phyloP scores from a whole-genome alignment of 1,139 yeast genomes.

The Pichia sp. region DNA sequence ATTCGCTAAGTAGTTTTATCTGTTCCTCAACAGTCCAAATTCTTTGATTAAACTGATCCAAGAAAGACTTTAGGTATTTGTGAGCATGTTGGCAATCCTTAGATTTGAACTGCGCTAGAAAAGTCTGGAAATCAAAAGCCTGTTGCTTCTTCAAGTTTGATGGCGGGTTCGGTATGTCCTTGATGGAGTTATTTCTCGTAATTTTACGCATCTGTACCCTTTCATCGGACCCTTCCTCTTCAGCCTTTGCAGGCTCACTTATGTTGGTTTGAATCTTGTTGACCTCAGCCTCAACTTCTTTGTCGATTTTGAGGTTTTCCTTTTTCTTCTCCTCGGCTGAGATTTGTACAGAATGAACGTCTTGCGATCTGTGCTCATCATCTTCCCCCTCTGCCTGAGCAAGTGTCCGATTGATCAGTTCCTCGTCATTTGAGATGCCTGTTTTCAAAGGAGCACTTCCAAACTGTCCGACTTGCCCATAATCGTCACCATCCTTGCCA shows the following conservation, averaged over 20 bases:
- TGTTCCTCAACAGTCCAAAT: constrained; percentile 78
- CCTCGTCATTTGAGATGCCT: constrained; percentile 3
- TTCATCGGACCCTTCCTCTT: not conserved
- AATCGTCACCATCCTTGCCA: not conserved
- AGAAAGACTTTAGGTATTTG: constrained; percentile 74
- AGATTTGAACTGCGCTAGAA: constrained; percentile 65
- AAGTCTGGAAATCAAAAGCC: constrained; percentile 77
- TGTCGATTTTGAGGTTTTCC: not conserved
- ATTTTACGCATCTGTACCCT: not conserved
- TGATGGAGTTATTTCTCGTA: constrained; percentile 14
- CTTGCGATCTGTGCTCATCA: not conserved
- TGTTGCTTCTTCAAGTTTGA: constrained; percentile 24
- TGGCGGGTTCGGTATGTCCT: constrained; percentile 29
- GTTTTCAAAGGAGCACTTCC: not conserved
- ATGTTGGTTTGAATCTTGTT: constrained; percentile 5
- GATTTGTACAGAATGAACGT: too few relatives aligned
- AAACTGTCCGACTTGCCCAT: not conserved
- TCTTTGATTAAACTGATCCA: constrained; percentile 68
- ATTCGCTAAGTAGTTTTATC: constrained; percentile 68
- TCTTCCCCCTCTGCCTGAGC: not conserved
- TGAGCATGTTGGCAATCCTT: constrained; percentile 87
- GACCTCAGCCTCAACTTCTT: constrained; percentile 9
- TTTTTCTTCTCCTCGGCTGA: not conserved
- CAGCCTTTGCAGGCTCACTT: not conserved
- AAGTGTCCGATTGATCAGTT: constrained; percentile 7